Evolutionary conservation across 352 stramenopile species (phyloP), one percentile per base, ranked within the genome.

Genomic region (Thalassiosira mediterranea): DNA sequence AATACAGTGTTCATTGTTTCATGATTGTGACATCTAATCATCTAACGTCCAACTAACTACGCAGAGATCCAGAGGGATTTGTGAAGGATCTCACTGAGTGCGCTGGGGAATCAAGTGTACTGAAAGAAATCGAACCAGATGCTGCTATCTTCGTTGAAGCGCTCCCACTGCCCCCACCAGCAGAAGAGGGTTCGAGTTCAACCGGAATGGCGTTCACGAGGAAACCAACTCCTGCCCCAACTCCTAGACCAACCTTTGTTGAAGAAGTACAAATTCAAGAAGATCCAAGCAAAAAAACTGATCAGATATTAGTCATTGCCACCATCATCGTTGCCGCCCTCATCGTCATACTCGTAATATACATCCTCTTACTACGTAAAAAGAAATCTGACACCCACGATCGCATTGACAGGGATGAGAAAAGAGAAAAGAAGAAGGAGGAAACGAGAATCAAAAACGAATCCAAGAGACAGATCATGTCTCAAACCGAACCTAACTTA

Each of bases 51-150:
- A n/a, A n/a, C n/a, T n/a, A n/a, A n/a, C n/a, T n/a, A n/a, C n/a
- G 13, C 34, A 25, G 54, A 0, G 62, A 80, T 25, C 32, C 46
- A 8, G 40, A 57, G 10, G 19, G 34, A 53, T 80, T 80, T 44
- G 51, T 69, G 0, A 68, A 67, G 48, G 62, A 80, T 25, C 29
- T 80, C 7, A 59, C 63, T 56, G 54, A 47, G 29, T 60, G 71
- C 21, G 28, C 34, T 7, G 34, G 13, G 34, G 13, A 31, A 37
- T 8, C 21, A 5, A 67, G 32, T 28, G 28, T 34, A 4, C 49
- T 66, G 15, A 34, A 28, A 31, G 29, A 60, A 37, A 10, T 67
- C 0, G 32, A 48, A 61, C 48, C 49, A 38, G 38, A 44, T 17
- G 46, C 65, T 5, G 21, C 61, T 15, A 28, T 40, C 26, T 0